These are phyloP conservation scores for Plasmodium malariae DNA, from an alignment of 169 alveolate species.

Conservation along the genomic window DNA sequence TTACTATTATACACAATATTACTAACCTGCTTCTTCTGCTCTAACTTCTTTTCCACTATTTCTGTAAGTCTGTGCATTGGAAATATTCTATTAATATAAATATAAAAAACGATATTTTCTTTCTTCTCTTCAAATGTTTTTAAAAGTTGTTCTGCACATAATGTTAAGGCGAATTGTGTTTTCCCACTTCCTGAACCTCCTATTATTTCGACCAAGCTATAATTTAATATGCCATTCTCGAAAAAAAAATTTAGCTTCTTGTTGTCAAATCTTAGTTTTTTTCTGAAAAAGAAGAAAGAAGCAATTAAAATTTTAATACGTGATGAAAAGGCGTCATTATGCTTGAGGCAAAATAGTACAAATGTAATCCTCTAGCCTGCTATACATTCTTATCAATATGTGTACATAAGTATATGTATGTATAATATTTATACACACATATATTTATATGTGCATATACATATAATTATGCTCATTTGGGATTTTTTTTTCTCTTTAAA, in stretches of 20 bases:
- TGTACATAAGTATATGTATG: too few relatives aligned
- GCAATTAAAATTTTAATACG: too few relatives aligned
- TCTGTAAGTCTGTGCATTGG: slow-evolving; percentile 32
- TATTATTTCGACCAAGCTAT: slow-evolving; percentile 43
- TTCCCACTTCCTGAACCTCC: slow-evolving; percentile 61
- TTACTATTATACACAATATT: not conserved
- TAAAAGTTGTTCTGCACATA: slow-evolving; percentile 51
- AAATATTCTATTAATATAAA: slow-evolving; percentile 45
- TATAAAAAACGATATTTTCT: slow-evolving; percentile 51
- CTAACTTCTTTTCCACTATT: slow-evolving; percentile 17
- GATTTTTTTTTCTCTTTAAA: not conserved
- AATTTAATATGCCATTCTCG: slow-evolving; percentile 53
- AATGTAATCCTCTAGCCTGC: too few relatives aligned
- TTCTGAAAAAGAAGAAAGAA: too few relatives aligned
- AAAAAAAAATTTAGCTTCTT: slow-evolving; percentile 42
- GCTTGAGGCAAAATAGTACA: too few relatives aligned
- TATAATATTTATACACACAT: too few relatives aligned
- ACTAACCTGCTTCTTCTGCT: not conserved
- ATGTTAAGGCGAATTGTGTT: slow-evolving; percentile 54
- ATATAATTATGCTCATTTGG: not conserved
- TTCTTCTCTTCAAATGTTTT: slow-evolving; percentile 14
- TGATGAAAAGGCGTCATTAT: too few relatives aligned
- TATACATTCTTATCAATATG: too few relatives aligned
- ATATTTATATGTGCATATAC: not conserved
- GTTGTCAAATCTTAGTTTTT: slow-evolving; percentile 35